phyloP scores from a whole-genome alignment of 2,329 filamentous ascomycete genomes.

The Trichothecium sympodiale region DNA sequence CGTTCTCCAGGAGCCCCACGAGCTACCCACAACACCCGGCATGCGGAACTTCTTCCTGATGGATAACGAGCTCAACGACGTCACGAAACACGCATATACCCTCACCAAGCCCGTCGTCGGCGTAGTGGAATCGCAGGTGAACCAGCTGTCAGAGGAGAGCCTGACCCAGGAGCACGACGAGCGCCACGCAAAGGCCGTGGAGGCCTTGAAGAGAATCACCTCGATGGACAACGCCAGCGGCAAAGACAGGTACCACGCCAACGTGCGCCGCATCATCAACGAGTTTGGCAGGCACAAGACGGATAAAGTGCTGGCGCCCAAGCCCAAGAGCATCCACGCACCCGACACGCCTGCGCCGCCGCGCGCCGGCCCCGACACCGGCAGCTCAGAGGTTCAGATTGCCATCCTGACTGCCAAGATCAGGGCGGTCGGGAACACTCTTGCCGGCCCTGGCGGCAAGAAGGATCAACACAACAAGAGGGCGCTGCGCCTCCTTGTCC shows the following conservation, averaged over 20 bases:
- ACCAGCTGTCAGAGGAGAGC: constrained; percentile 27
- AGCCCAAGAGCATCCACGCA: constrained; percentile 35
- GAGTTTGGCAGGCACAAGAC: constrained; percentile 88
- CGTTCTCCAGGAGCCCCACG: constrained; percentile 27
- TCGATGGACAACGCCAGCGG: constrained; percentile 65
- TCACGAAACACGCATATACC: constrained; percentile 55
- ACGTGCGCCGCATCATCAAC: constrained; percentile 74
- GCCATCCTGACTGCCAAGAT: constrained; percentile 95
- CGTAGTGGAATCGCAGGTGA: constrained; percentile 22
- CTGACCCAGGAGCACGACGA: constrained; percentile 33
- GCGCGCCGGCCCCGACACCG: constrained; percentile 83
- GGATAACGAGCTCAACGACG: constrained; percentile 52
- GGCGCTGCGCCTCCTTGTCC: constrained; percentile 74
- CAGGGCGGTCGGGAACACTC: constrained; percentile 60
- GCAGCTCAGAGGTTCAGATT: constrained; percentile 94
- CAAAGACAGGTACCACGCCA: constrained; percentile 69
- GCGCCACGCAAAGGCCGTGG: constrained; percentile 55
- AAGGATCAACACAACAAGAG: constrained; percentile 93
- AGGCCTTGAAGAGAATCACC: constrained; percentile 71
- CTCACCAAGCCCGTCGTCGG: constrained; percentile 50
- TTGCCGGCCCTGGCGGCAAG: constrained; percentile 56
- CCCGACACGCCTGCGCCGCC: constrained; percentile 26
- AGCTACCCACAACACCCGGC: constrained; percentile 34
- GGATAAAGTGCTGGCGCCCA: constrained; percentile 56
- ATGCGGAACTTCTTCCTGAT: constrained; percentile 69